These are phyloP conservation scores for Nicotiana rustica DNA, from an alignment of 305 asterid genomes.

Conservation along the genomic window DNA sequence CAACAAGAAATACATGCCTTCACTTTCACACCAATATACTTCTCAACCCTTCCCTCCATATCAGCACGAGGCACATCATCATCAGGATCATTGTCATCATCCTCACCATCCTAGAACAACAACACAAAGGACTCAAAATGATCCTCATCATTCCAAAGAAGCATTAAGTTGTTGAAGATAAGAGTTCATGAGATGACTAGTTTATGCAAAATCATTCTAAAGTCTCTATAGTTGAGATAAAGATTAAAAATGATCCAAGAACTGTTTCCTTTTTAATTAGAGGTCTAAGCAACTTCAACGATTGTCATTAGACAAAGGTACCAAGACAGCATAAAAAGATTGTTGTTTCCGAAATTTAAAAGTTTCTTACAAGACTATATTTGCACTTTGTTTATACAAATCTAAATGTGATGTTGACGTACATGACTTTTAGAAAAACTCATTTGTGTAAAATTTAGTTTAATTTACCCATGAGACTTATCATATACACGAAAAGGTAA, in stretches of 20 bases:
- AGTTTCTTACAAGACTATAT: background rate
- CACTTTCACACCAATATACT: constrained; percentile 97
- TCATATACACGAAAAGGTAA: background rate
- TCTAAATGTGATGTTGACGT: background rate
- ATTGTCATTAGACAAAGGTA: background rate
- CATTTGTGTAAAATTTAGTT: background rate
- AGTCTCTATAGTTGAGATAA: background rate
- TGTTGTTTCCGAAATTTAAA: background rate
- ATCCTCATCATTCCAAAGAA: background rate
- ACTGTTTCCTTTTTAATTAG: background rate
- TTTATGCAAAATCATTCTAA: background rate
- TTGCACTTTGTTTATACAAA: constrained; percentile 1
- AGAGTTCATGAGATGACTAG: background rate
- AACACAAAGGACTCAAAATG: background rate
- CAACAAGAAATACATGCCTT: constrained; percentile 59
- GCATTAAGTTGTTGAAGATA: background rate
- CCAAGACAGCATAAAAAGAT: too few species aligned
- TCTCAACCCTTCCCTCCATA: constrained; percentile 90
- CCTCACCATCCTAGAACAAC: constrained; percentile 71
- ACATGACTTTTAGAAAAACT: constrained; percentile 7
- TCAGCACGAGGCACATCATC: constrained; percentile 81
- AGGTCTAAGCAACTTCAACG: background rate
- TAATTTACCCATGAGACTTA: constrained; percentile 4
- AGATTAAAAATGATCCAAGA: background rate
- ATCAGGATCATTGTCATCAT: constrained; percentile 76